Evolutionary conservation across 106 monocot species (phyloP).

Genomic region (Triglochin maritima): DNA sequence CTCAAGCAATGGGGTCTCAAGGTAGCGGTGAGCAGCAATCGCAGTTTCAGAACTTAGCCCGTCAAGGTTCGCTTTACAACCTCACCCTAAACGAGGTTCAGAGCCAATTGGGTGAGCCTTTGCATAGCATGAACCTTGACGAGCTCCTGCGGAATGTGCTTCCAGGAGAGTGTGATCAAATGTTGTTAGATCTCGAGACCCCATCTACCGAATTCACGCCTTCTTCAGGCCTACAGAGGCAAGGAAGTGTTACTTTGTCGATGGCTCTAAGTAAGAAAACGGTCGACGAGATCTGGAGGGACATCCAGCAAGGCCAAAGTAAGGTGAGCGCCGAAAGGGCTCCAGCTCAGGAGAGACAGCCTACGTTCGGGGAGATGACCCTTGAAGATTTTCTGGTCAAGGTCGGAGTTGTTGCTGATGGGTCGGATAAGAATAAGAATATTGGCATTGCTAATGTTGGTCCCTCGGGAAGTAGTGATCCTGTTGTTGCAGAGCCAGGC

Average conservation of each 20-base stretch:
- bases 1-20: constrained; percentile 41
- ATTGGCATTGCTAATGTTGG: constrained; percentile 12
- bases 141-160: constrained; percentile 57
- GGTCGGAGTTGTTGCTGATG: constrained; percentile 58
- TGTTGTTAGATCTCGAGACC: constrained; percentile 6
- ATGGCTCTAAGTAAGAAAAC: constrained; percentile 55
- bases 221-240: constrained; percentile 32
- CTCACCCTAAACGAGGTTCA: constrained; percentile 75
- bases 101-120: constrained; percentile 53
- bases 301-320: constrained; percentile 35
- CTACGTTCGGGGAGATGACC: constrained; percentile 72
- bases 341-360: constrained; percentile 33
- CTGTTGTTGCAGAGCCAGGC: constrained; percentile 10
- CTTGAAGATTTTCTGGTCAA: constrained; percentile 58
- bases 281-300: constrained; percentile 75
- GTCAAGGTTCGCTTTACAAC: constrained; percentile 55
- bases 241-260: constrained; percentile 51
- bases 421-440: constrained; percentile 48
- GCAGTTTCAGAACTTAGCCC: constrained; percentile 27
- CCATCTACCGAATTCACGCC: constrained; percentile 19
- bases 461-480: constrained; percentile 12
- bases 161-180: constrained; percentile 30
- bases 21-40: constrained; percentile 26
- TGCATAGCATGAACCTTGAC: constrained; percentile 81
- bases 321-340: constrained; percentile 8